phyloP scores from a whole-genome alignment of 2,329 filamentous ascomycete species.

The Lachnellula subtilissima region DNA sequence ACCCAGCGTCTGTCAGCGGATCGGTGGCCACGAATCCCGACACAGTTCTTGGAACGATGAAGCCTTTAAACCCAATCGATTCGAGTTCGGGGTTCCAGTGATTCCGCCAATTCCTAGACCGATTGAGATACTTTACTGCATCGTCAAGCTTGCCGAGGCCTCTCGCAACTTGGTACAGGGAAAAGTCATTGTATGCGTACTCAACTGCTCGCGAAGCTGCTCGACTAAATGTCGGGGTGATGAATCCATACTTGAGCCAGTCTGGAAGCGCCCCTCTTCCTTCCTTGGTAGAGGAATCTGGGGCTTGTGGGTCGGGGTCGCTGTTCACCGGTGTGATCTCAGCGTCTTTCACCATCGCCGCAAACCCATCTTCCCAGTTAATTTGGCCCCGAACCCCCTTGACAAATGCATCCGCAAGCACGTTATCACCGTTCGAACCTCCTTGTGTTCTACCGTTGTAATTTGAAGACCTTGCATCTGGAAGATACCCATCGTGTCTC shows the following conservation, averaged over 20 bases:
- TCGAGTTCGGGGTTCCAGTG: constrained; percentile 60
- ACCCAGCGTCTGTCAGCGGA: constrained; percentile 44
- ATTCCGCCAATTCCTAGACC: constrained; percentile 66
- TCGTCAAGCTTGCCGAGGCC: constrained; percentile 50
- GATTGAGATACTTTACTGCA: constrained; percentile 53
- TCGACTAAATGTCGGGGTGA: constrained; percentile 56
- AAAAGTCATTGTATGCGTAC: constrained; percentile 66
- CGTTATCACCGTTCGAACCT: constrained; percentile 66
- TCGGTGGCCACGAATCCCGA: constrained; percentile 43
- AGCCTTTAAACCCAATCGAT: constrained; percentile 58
- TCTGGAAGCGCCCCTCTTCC: constrained; percentile 65
- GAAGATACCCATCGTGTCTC: constrained; percentile 58
- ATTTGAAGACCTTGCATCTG: constrained; percentile 62
- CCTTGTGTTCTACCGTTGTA: constrained; percentile 66
- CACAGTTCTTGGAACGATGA: constrained; percentile 56
- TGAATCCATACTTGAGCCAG: constrained; percentile 61
- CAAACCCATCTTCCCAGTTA: constrained; percentile 59
- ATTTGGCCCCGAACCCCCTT: constrained; percentile 59
- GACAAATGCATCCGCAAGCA: constrained; percentile 67
- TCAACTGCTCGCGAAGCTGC: constrained; percentile 62
- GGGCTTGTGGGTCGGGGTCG: constrained; percentile 47
- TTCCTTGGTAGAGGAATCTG: constrained; percentile 59
- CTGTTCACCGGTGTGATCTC: constrained; percentile 58
- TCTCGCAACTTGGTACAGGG: constrained; percentile 51
- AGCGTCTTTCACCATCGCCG: constrained; percentile 62